These are phyloP conservation scores for Fagopyrum homotropicum DNA, from an alignment of 148 eudicot genomes.

Conservation along the genomic window DNA sequence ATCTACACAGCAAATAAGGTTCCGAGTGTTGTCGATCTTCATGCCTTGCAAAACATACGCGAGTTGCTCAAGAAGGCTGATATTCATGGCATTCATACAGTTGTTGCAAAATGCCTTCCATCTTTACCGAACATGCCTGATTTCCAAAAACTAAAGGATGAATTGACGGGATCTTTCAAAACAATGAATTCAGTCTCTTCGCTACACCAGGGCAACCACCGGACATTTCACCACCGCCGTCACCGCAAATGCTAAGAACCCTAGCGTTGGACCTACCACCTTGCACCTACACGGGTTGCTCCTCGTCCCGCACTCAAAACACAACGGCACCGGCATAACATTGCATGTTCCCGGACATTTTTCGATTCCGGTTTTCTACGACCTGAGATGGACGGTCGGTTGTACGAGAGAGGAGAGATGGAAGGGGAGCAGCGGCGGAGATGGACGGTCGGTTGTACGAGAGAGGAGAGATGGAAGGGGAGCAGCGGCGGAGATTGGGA, in stretches of 20 bases:
- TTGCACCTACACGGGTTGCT: conserved; percentile 74
- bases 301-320: conserved; percentile 61
- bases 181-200: conserved; percentile 41
- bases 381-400: no score
- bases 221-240: conserved; percentile 88
- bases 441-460: no score
- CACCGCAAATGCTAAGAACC: conserved; percentile 63
- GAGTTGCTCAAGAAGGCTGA: conserved; percentile 61
- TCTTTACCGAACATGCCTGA: conserved; percentile 61
- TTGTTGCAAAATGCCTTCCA: conserved; percentile 64
- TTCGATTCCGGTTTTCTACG: no score
- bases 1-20: no score
- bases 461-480: no score
- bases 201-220: conserved; percentile 55
- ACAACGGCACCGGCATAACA: conserved; percentile 38
- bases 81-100: conserved; percentile 48
- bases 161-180: conserved; percentile 45
- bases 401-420: no score
- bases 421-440: no score
- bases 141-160: conserved; percentile 47
- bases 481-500: no score
- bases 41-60: conserved; percentile 39
- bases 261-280: conserved; percentile 75
- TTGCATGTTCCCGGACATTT: no score
- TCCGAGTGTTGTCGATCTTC: conserved; percentile 56